These are phyloP conservation scores for Paecilomyces variotii DNA, from an alignment of 2,329 filamentous ascomycete species.

Conservation along the genomic window DNA sequence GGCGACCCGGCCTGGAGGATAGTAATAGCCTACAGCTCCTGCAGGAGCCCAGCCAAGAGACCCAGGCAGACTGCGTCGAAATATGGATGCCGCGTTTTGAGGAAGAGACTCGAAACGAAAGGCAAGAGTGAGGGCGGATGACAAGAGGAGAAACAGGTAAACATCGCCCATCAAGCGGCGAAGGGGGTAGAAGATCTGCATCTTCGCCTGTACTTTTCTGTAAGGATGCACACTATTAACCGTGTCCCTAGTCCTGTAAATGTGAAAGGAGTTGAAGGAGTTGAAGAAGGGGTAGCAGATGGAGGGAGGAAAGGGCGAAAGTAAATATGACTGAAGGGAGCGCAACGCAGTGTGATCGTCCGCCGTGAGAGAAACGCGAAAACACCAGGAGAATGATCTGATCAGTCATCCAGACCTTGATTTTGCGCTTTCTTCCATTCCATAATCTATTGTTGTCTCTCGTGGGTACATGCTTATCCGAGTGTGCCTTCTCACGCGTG, in stretches of 20 bases:
- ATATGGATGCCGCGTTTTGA: background rate
- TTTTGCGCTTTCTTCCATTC: background rate
- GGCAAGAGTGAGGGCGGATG: conserved; percentile 6
- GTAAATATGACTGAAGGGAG: background rate
- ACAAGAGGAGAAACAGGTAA: conserved; percentile 5
- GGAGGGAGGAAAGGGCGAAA: background rate
- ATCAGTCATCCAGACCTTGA: background rate
- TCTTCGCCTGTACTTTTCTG: background rate
- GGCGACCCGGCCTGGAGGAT: conserved; percentile 9
- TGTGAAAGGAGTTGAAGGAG: background rate
- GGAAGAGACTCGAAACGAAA: conserved; percentile 5
- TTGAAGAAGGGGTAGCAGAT: background rate
- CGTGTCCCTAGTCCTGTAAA: background rate
- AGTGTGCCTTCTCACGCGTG: background rate
- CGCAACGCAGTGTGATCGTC: background rate
- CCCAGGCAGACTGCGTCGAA: conserved; percentile 12
- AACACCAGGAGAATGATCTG: background rate
- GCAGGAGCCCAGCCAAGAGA: conserved; percentile 12
- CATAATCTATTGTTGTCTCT: background rate
- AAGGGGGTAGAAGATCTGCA: background rate
- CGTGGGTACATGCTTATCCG: background rate
- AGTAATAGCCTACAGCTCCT: conserved; percentile 14
- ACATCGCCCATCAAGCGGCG: conserved; percentile 3
- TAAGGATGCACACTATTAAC: background rate
- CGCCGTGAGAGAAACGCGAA: background rate